Evolutionary conservation across 495 filamentous ascomycete genomes (phyloP).

Genomic region (Penicillium cataractarum): DNA sequence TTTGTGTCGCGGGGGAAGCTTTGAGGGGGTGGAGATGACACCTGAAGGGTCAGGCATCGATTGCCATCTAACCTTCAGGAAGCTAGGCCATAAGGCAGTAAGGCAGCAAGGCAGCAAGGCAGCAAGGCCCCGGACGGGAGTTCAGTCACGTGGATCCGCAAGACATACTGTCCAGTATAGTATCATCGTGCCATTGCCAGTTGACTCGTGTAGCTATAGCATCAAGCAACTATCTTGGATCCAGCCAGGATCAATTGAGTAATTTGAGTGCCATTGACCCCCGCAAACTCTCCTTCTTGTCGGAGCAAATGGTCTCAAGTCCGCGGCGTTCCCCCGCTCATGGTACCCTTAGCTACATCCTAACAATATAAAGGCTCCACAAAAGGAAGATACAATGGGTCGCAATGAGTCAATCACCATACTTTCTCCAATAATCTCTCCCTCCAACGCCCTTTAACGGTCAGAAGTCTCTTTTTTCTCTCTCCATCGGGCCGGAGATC

Average conservation of each 20-base stretch:
- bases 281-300: background rate
- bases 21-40: slow-evolving; percentile 14
- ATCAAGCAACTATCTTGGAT: background rate
- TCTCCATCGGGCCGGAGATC: background rate
- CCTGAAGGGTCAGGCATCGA: slow-evolving; percentile 16
- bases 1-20: slow-evolving; percentile 9
- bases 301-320: background rate
- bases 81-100: background rate
- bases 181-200: background rate
- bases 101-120: too few species aligned
- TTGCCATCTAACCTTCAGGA: background rate
- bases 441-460: background rate
- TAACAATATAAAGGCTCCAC: background rate
- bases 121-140: too few species aligned
- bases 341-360: background rate
- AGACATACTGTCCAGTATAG: too few species aligned
- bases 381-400: background rate
- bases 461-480: background rate
- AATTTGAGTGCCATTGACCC: background rate
- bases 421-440: background rate
- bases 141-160: too few species aligned
- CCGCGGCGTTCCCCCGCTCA: background rate
- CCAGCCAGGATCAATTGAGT: slow-evolving; percentile 1
- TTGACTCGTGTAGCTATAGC: background rate
- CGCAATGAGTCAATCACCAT: background rate